These are phyloP conservation scores for Monosporascus sp. DNA, from an alignment of 2,329 filamentous ascomycete species.

Conservation along the genomic window DNA sequence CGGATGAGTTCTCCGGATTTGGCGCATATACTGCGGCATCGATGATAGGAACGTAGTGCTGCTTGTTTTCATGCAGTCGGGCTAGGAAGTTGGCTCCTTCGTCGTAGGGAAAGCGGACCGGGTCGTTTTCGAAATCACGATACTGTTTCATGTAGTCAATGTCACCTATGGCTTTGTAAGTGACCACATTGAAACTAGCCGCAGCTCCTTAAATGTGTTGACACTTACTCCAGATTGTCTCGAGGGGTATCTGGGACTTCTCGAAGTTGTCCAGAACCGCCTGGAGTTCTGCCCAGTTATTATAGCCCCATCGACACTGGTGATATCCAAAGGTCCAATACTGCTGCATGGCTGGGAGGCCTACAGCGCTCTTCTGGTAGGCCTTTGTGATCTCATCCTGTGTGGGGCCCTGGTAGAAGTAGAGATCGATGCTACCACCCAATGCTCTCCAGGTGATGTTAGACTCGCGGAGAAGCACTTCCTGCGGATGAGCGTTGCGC, in stretches of 20 bases:
- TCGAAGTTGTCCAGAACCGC: constrained; percentile 64
- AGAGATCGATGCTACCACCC: constrained; percentile 73
- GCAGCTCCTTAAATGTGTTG: constrained; percentile 21
- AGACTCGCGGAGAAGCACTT: constrained; percentile 58
- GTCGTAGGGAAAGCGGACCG: constrained; percentile 47
- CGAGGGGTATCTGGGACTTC: constrained; percentile 59
- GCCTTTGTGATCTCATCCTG: constrained; percentile 63
- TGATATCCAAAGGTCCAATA: constrained; percentile 81
- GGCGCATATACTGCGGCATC: constrained; percentile 67
- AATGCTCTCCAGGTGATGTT: constrained; percentile 69
- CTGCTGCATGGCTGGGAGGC: constrained; percentile 71
- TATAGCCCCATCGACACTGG: constrained; percentile 79
- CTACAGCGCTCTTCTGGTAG: constrained; percentile 62
- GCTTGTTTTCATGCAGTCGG: constrained; percentile 56
- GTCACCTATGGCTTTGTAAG: constrained; percentile 49
- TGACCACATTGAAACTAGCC: constrained; percentile 31
- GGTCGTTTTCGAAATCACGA: constrained; percentile 58
- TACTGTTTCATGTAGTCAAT: constrained; percentile 66
- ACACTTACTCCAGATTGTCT: constrained; percentile 60
- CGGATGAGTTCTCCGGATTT: constrained; percentile 61
- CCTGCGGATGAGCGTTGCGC: constrained; percentile 71
- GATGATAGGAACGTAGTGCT: constrained; percentile 70
- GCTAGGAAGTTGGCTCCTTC: constrained; percentile 56
- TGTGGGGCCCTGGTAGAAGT: constrained; percentile 70
- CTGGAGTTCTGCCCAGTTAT: constrained; percentile 63